Conservation (phyloP, 805 yeast species). For the Candida krabiensis region DNA sequence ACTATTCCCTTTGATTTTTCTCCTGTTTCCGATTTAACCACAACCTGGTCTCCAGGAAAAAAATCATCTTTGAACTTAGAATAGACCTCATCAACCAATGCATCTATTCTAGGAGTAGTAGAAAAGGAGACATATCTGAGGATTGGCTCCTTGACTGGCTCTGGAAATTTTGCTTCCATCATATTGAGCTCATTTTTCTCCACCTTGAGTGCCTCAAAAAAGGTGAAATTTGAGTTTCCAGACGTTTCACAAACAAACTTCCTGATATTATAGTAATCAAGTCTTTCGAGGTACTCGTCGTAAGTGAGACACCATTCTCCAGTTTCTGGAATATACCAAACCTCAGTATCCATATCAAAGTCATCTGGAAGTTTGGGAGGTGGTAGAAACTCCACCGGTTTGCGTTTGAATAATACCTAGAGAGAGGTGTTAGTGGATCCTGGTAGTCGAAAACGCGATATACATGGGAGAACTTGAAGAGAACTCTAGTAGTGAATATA, state of each 20-base stretch:
- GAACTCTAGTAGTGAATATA: too few relatives aligned
- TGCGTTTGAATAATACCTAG: conserved; percentile 76
- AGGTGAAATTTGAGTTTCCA: conserved; percentile 89
- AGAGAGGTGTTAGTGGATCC: conserved; percentile 8
- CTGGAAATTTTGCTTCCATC: conserved; percentile 84
- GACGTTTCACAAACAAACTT: conserved; percentile 95
- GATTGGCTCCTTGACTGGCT: conserved; percentile 89
- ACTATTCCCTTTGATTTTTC: conserved; percentile 58
- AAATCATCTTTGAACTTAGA: conserved; percentile 73
- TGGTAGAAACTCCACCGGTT: conserved; percentile 59
- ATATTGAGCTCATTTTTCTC: conserved; percentile 64
- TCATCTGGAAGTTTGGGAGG: conserved; percentile 60
- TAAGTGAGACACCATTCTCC: conserved; percentile 84
- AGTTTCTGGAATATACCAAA: conserved; percentile 82
- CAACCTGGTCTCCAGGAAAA: conserved; percentile 87
- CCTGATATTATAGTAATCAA: conserved; percentile 70
- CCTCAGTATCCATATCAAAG: conserved; percentile 53
- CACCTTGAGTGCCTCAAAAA: conserved; percentile 80
- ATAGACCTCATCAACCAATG: conserved; percentile 85
- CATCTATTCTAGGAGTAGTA: conserved; percentile 77
- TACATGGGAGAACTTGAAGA: too few relatives aligned
- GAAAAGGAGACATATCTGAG: conserved; percentile 81
- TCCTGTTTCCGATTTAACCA: conserved; percentile 48
- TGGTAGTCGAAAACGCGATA: too few relatives aligned
- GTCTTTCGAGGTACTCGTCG: conserved; percentile 67